These are phyloP conservation scores for Aspergillus hortae DNA, from an alignment of 2,329 filamentous ascomycete genomes.

Conservation along the genomic window DNA sequence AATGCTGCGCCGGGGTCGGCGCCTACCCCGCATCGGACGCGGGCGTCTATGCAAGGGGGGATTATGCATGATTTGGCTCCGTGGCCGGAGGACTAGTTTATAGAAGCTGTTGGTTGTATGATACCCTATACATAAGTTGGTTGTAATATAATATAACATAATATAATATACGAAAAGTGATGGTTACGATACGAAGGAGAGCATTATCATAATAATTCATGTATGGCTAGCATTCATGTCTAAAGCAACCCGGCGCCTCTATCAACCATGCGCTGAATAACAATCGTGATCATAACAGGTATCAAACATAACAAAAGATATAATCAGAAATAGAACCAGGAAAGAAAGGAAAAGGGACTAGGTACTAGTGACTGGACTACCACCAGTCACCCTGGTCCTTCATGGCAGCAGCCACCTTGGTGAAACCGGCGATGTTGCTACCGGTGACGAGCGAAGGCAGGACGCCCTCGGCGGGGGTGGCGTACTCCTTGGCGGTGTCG, in stretches of 20 bases:
- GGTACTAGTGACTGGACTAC: constrained; percentile 27
- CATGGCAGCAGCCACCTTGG: constrained; percentile 94
- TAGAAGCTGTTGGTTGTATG: not conserved
- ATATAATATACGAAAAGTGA: too few relatives aligned
- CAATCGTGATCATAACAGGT: constrained; percentile 17
- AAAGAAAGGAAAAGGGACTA: not conserved
- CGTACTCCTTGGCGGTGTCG: constrained; percentile 84
- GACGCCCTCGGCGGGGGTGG: constrained; percentile 72
- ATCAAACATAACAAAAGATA: not conserved
- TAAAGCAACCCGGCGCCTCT: constrained; percentile 27
- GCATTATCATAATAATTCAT: not conserved
- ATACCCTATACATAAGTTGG: constrained; percentile 1
- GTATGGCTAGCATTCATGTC: constrained; percentile 1
- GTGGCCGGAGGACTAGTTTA: constrained; percentile 12
- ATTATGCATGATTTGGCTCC: constrained; percentile 20
- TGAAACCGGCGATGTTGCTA: constrained; percentile 95
- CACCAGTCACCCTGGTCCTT: constrained; percentile 96
- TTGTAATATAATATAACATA: too few relatives aligned
- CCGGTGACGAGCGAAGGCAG: constrained; percentile 88
- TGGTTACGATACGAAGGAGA: too few relatives aligned
- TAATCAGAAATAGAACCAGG: not conserved
- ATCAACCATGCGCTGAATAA: constrained; percentile 22
- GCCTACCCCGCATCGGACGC: not conserved
- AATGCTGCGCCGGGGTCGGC: not conserved
- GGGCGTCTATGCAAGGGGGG: constrained; percentile 5